Percentiles rank a stretch among this genome's conserved stretches.
phyloP scores from a whole-genome alignment of 1,139 yeast genomes.

The Candida glucosophila region DNA sequence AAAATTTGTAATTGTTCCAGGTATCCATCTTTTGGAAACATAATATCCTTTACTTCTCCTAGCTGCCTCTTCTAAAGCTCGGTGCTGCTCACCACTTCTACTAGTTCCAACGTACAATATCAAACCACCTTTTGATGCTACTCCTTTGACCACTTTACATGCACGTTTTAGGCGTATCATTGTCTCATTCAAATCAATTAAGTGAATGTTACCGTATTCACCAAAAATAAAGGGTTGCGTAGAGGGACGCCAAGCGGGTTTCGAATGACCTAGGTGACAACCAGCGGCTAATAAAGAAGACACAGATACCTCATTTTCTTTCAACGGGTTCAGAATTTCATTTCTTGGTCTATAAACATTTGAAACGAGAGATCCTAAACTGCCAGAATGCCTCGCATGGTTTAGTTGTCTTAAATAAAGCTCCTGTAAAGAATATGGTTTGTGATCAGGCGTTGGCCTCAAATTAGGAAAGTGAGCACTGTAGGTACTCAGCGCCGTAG shows the following conservation, averaged over 20 bases:
- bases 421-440: constrained; percentile 63
- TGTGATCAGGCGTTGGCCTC: constrained; percentile 36
- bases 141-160: constrained; percentile 67
- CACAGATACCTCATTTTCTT: constrained; percentile 50
- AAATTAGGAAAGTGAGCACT: constrained; percentile 29
- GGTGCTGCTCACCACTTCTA: constrained; percentile 57
- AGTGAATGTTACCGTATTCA: constrained; percentile 77
- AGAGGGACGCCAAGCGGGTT: constrained; percentile 69
- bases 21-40: constrained; percentile 84
- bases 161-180: constrained; percentile 70
- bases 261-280: constrained; percentile 88
- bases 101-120: constrained; percentile 80
- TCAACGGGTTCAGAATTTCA: constrained; percentile 53
- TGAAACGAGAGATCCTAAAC: constrained; percentile 57
- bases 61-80: constrained; percentile 75
- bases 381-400: constrained; percentile 36
- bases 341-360: constrained; percentile 64
- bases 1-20: constrained; percentile 89
- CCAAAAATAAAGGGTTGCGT: constrained; percentile 88
- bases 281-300: constrained; percentile 82
- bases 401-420: constrained; percentile 64
- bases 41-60: constrained; percentile 69
- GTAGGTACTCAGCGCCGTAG: constrained; percentile 21
- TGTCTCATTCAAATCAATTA: constrained; percentile 84
- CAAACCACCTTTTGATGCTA: constrained; percentile 78